These are phyloP conservation scores for Leccinum griseonigrum DNA, from an alignment of 1,284 basidiomycete species.

Conservation along the genomic window DNA sequence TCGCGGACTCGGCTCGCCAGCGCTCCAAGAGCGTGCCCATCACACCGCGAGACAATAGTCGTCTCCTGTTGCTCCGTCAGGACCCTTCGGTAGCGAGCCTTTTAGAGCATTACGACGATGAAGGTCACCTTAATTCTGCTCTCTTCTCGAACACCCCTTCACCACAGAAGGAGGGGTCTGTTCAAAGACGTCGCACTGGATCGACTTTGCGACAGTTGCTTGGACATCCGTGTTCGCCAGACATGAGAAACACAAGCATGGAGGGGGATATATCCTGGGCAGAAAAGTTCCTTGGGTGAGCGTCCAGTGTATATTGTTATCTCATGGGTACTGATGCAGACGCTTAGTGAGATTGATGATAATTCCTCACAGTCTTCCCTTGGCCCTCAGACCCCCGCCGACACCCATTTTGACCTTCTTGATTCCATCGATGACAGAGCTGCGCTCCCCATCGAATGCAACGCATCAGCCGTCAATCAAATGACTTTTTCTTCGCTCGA, in stretches of 20 bases:
- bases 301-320: neutral
- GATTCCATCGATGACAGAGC: slow-evolving; percentile 35
- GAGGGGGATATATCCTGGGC: slow-evolving; percentile 82
- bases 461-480: slow-evolving; percentile 42
- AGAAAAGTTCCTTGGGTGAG: slow-evolving; percentile 66
- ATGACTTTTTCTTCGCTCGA: slow-evolving; percentile 67
- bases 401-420: slow-evolving; percentile 33
- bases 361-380: slow-evolving; percentile 48
- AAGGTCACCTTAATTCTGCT: slow-evolving; percentile 56
- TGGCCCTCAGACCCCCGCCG: slow-evolving; percentile 43
- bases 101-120: slow-evolving; percentile 67
- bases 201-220: slow-evolving; percentile 72
- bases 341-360: slow-evolving; percentile 45
- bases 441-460: slow-evolving; percentile 44
- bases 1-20: slow-evolving; percentile 27
- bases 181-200: slow-evolving; percentile 56
- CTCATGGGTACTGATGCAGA: slow-evolving; percentile 3
- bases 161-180: slow-evolving; percentile 40
- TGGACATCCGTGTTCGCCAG: slow-evolving; percentile 45
- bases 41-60: slow-evolving; percentile 48
- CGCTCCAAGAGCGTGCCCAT: slow-evolving; percentile 34
- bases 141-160: slow-evolving; percentile 64
- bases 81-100: slow-evolving; percentile 76
- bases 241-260: slow-evolving; percentile 31
- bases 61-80: slow-evolving; percentile 58